Conservation (phyloP, 1,284 basidiomycete genomes). For the Irpex sp. region DNA sequence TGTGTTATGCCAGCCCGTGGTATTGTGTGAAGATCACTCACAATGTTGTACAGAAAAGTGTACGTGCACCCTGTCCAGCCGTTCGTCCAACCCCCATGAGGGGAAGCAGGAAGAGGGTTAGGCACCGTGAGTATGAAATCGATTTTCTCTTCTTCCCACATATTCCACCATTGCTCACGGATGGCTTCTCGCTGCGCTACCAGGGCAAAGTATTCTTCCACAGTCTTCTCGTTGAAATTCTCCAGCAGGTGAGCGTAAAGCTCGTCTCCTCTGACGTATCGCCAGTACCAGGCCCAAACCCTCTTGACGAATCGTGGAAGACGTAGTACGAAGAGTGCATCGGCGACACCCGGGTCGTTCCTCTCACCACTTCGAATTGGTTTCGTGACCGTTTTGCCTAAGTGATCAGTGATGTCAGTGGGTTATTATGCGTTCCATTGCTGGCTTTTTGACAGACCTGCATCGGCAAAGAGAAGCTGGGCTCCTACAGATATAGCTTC, state of each 20-base stretch:
- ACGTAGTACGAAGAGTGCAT: slow-evolving; percentile 27
- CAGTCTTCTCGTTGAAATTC: slow-evolving; percentile 38
- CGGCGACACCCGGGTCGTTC: slow-evolving; percentile 43
- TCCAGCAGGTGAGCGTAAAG: slow-evolving; percentile 40
- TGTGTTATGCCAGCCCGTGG: neutral
- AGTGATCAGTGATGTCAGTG: neutral
- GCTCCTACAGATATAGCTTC: slow-evolving; percentile 36
- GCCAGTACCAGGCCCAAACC: slow-evolving; percentile 37
- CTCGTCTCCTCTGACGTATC: slow-evolving; percentile 24
- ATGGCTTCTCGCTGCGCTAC: slow-evolving; percentile 54
- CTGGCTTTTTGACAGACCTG: slow-evolving; percentile 22
- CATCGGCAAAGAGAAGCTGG: slow-evolving; percentile 36
- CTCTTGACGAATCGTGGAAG: slow-evolving; percentile 38
- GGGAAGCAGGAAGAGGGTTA: slow-evolving; percentile 53
- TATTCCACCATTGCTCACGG: slow-evolving; percentile 32
- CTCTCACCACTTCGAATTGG: slow-evolving; percentile 38
- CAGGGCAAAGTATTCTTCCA: slow-evolving; percentile 57
- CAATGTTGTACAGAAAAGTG: slow-evolving; percentile 58
- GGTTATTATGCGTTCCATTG: neutral
- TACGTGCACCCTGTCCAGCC: slow-evolving; percentile 29
- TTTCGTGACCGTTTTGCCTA: slow-evolving; percentile 23
- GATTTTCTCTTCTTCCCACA: slow-evolving; percentile 30
- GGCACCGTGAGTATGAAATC: slow-evolving; percentile 63
- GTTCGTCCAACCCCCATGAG: slow-evolving; percentile 37
- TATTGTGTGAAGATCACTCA: slow-evolving; percentile 29